Conservation (phyloP, 2,329 filamentous ascomycete genomes). For the Bipolaris zeicola region DNA sequence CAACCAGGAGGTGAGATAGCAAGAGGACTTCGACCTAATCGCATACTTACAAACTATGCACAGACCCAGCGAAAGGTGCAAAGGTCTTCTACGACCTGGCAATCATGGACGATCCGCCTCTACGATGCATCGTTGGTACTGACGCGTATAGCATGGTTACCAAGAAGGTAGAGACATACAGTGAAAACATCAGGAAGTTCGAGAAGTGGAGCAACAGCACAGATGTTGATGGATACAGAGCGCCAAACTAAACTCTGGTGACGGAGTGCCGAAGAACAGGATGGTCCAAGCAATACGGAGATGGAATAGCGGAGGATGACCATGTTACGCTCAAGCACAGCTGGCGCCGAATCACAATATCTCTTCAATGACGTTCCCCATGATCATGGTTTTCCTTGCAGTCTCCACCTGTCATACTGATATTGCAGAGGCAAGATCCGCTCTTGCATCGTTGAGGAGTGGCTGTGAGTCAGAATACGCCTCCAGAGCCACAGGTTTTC, state of each 20-base stretch:
- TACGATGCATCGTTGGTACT: slow-evolving; percentile 59
- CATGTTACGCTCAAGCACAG: background rate
- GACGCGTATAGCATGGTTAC: slow-evolving; percentile 59
- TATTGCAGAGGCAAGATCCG: background rate
- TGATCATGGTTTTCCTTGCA: background rate
- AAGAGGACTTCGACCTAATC: too few species aligned
- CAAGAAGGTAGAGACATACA: slow-evolving; percentile 57
- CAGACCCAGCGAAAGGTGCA: slow-evolving; percentile 58
- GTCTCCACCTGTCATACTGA: background rate
- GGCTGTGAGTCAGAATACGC: background rate
- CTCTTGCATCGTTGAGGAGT: background rate
- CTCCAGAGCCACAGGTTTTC: background rate
- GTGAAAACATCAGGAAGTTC: slow-evolving; percentile 57
- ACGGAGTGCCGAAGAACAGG: background rate
- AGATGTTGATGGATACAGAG: slow-evolving; percentile 52
- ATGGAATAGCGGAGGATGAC: background rate
- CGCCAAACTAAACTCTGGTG: slow-evolving; percentile 19
- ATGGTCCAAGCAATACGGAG: background rate
- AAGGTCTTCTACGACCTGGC: slow-evolving; percentile 61
- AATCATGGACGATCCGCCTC: slow-evolving; percentile 57
- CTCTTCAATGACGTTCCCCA: background rate
- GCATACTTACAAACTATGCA: background rate
- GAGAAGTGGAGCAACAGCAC: slow-evolving; percentile 58
- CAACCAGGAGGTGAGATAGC: slow-evolving; percentile 49
- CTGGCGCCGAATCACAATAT: background rate